Evolutionary conservation across 2,329 filamentous ascomycete genomes (phyloP), one percentile per base, ranked within the genome.

Genomic region (Pestalotiopsis sp.): DNA sequence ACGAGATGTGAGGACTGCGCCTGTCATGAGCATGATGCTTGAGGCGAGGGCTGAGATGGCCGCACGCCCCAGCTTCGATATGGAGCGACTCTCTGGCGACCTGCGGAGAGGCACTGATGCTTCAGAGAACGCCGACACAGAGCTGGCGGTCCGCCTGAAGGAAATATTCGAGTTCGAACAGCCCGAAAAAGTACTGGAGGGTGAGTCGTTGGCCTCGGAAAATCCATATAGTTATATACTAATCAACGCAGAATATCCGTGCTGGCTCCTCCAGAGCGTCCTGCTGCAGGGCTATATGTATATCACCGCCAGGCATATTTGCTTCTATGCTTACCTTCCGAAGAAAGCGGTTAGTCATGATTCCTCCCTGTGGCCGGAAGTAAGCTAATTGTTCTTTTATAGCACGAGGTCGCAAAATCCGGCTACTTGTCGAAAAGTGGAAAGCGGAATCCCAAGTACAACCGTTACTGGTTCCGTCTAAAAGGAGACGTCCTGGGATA

Each of bases 261-360:
- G 95, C 81, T 98, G 94, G 91, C 83, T 98, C 52, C 83, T 98
- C 41, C 94, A 98, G 78, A 97, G 92, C 76, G 94, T 97, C 59
- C 84, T 98, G 38, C 86, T 98, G 9, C 94, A 98, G 77, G 96
- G 96, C 5, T 98, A 96, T 78, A 91, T 99, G 87, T 98, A 98
- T 81, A 93, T 99, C 76, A 98, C 96, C 0, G 86, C 92, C 70
- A 92, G 91, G 74, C 96, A 99, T 78, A 92, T 98, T 70, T 98
- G 95, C 81, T 99, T 98, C 79, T 98, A 98, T 78, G 94, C 96
- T 52, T 98, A 98, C 78, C 87, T 98, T n/a, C 94, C 94, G 6
- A 97, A 95, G 84, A 97, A 96, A 85, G 90, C 92, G 65, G 92
- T 93, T 84, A 80, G 90, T 76, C 11, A 14, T 36, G 41, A 68